Base-by-base conservation (phyloP, 148 eudicot species). In the Mesembryanthemum crystallinum region DNA sequence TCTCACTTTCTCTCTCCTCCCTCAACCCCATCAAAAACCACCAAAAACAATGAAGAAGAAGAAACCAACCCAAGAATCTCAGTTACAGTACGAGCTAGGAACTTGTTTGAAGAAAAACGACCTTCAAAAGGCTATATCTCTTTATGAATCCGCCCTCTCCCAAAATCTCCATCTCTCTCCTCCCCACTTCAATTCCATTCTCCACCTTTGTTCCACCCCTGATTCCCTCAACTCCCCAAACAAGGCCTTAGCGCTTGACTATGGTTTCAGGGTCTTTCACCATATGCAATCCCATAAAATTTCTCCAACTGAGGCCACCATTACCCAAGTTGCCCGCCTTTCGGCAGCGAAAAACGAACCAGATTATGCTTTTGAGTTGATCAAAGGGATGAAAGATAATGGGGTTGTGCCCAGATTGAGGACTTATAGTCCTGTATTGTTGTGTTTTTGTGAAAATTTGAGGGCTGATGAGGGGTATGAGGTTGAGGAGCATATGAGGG, bases 221-320 rank as follows among this genome's bases (percentile, higher is more conserved):
- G 78, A 85, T 45, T 63, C 77, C 11, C 72, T 81, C 20, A 73
- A 80, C 7, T 71, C 84, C 4, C 64, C 27, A 13, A 63, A 72
- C 13, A 85, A 83, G 49, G 9, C 58, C 20, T 23, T 80, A 14
- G 92, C 91, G 0, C 51, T 84, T 32, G 86, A 86, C 11, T 76
- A 85, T 43, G 91, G 87, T 0, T 83, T 84, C 60, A 82, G 84
- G 69, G 77, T 91, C 14, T 91, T 82, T 42, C 68, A 83, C 3
- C 81, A 83, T 18, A 92, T 92, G 92, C 67, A 76, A 4, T 69
- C 89, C 10, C 64, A 51, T 21, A 87, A 83, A 13, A 79, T 90
- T 17, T 78, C 71, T 30, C 86, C 86, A 2, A 94, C 88, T 8
- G 98, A 94, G 80, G 98, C 98, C 13, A 94, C 98, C 1, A 81